These are phyloP conservation scores for Forsythia viridissima DNA, from an alignment of 257 asterid genomes.

Conservation along the genomic window DNA sequence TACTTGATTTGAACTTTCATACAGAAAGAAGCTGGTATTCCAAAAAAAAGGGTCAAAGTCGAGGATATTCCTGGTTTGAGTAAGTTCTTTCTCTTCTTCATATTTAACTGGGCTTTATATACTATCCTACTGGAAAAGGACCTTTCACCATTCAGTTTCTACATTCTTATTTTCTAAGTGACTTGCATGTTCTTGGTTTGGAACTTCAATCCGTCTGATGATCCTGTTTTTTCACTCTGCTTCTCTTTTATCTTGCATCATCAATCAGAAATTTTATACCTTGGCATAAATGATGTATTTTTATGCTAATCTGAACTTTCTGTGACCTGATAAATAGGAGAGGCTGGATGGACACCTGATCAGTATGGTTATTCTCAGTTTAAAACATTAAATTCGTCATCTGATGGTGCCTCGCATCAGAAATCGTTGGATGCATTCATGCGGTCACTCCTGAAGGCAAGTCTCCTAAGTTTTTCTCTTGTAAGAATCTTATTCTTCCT, in stretches of 20 bases:
- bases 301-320: constrained; percentile 29
- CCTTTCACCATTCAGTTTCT: not conserved
- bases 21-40: constrained; percentile 96
- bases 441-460: constrained; percentile 90
- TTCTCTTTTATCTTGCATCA: not conserved
- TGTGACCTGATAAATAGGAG: constrained; percentile 51
- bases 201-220: not conserved
- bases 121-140: not conserved
- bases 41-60: constrained; percentile 73
- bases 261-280: not conserved
- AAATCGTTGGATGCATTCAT: constrained; percentile 78
- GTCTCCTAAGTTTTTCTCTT: constrained; percentile 19
- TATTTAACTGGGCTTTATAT: constrained; percentile 5
- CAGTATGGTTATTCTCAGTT: constrained; percentile 92
- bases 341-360: constrained; percentile 98
- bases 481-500: constrained; percentile 6
- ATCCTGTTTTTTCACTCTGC: not conserved
- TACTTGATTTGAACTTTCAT: constrained; percentile 25
- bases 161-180: not conserved
- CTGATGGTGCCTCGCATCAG: constrained; percentile 70
- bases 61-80: constrained; percentile 97
- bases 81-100: constrained; percentile 42
- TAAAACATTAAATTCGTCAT: constrained; percentile 55
- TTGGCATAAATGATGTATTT: not conserved
- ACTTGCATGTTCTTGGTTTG: not conserved